A percentile compares a stretch with the other conserved stretches of the same genome.
phyloP scores from a whole-genome alignment of 495 filamentous ascomycete genomes.

The Margaritispora aquatica region DNA sequence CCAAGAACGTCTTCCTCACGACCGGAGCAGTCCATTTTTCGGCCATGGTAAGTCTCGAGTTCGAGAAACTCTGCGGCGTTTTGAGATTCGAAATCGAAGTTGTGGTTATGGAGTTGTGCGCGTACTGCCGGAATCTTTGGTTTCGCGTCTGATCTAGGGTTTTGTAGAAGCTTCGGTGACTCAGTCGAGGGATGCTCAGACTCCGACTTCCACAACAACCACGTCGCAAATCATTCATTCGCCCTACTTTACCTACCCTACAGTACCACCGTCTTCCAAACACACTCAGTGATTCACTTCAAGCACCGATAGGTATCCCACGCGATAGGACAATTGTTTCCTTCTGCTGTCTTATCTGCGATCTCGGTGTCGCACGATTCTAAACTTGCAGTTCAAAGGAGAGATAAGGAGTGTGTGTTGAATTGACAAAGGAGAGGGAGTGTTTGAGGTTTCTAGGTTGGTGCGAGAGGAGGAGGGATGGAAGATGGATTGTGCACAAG shows the following conservation, averaged over 20 bases:
- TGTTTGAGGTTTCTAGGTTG: not conserved
- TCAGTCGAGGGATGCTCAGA: conserved; percentile 13
- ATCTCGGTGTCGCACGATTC: not conserved
- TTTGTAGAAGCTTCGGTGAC: conserved; percentile 18
- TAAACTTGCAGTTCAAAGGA: not conserved
- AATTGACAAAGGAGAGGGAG: not conserved
- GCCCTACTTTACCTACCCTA: conserved; percentile 1
- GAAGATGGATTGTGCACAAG: conserved; percentile 30
- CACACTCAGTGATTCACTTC: no score
- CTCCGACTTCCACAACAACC: conserved; percentile 20
- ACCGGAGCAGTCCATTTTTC: conserved; percentile 55
- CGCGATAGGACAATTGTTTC: conserved; percentile 3
- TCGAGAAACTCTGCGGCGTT: not conserved
- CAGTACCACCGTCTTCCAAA: no score
- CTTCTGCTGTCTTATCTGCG: not conserved
- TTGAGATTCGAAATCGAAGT: conserved; percentile 1
- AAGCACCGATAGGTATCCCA: not conserved
- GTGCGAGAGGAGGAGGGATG: conserved; percentile 5
- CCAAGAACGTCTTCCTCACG: conserved; percentile 73
- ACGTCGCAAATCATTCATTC: conserved; percentile 23
- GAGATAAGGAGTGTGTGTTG: not conserved
- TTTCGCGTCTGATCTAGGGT: conserved; percentile 9
- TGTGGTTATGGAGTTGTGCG: conserved; percentile 15
- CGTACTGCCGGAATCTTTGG: conserved; percentile 1
- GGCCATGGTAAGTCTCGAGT: conserved; percentile 19